A percentile compares a stretch with the other conserved stretches of the same genome.
Conservation (phyloP, 345 rosid species). For the Syzygium aqueum region DNA sequence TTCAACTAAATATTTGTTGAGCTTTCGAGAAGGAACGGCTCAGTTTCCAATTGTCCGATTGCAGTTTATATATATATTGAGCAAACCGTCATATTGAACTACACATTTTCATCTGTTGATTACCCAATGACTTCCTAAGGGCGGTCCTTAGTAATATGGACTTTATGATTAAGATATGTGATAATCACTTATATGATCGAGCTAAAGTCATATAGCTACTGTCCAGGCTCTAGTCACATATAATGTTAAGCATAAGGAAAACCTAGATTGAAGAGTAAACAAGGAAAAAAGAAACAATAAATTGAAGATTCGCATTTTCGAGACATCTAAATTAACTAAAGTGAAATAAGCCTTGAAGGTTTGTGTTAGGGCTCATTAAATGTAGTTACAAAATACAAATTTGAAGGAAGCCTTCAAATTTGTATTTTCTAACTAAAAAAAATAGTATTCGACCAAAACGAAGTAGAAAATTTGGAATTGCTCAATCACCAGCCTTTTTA, state of each 20-base stretch:
- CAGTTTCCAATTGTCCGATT: not conserved
- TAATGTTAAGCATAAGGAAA: too few species aligned
- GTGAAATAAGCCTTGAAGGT: not conserved
- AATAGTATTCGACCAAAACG: not conserved
- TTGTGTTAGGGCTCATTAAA: not conserved
- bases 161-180: not conserved
- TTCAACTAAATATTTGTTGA: not conserved
- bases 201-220: too few species aligned
- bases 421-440: not conserved
- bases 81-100: not conserved
- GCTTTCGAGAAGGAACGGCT: not conserved
- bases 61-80: not conserved
- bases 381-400: not conserved
- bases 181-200: not conserved
- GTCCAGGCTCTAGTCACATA: too few species aligned
- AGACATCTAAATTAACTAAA: not conserved
- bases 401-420: not conserved
- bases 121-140: not conserved
- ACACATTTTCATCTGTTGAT: not conserved
- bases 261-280: too few species aligned
- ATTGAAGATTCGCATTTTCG: not conserved
- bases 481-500: not conserved
- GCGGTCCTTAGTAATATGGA: not conserved
- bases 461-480: not conserved
- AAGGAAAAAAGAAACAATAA: too few species aligned